Evolutionary conservation across 139 green algal species (phyloP).

Genomic region (Chlorella vulgaris): DNA sequence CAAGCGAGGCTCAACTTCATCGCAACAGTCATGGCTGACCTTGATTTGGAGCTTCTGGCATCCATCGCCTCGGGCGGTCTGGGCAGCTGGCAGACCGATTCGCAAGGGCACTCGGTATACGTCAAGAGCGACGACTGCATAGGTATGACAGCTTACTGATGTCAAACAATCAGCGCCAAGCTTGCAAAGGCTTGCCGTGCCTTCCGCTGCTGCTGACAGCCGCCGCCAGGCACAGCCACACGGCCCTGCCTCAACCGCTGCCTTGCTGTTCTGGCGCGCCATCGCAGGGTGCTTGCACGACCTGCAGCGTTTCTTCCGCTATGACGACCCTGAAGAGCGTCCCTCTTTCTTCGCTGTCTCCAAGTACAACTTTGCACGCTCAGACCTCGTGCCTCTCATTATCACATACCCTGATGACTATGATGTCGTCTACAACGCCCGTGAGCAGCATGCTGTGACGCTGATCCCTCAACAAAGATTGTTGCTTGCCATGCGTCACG

Average conservation of each 20-base stretch:
- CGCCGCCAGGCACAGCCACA: neutral
- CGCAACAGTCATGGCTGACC: neutral
- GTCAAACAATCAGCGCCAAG: neutral
- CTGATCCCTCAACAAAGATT: neutral
- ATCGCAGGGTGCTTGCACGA: conserved; percentile 85
- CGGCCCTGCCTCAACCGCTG: neutral
- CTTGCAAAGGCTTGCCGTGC: neutral
- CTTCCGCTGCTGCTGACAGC: neutral
- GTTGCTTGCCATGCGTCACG: neutral
- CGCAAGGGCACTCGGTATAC: conserved; percentile 50
- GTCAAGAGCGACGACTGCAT: conserved; percentile 77
- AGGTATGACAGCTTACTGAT: too few relatives aligned
- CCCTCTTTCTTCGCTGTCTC: conserved; percentile 82
- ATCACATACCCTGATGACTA: conserved; percentile 74
- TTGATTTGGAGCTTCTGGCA: conserved; percentile 81
- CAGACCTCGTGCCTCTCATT: conserved; percentile 88
- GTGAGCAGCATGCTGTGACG: conserved; percentile 46
- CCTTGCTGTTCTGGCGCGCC: neutral
- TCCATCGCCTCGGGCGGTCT: conserved; percentile 75
- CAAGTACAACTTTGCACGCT: conserved; percentile 64
- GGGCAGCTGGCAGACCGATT: conserved; percentile 54
- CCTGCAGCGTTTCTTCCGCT: conserved; percentile 87
- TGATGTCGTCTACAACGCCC: conserved; percentile 78
- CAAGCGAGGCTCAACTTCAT: too few relatives aligned
- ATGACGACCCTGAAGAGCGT: conserved; percentile 77